These are phyloP conservation scores for Coniella vitis DNA, from an alignment of 2,329 filamentous ascomycete species.

Conservation along the genomic window DNA sequence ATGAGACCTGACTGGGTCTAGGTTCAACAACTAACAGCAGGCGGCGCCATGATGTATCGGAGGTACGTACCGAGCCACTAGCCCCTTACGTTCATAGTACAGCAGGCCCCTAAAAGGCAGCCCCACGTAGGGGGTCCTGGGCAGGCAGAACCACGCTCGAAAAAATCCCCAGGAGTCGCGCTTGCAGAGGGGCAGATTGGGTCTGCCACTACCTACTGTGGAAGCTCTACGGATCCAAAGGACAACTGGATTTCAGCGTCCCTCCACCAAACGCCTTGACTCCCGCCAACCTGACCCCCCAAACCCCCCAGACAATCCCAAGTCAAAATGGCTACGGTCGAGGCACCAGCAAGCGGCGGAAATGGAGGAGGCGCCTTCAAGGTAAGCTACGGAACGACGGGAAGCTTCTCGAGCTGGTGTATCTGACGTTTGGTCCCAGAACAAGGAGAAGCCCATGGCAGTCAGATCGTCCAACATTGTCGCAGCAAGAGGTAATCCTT, in stretches of 20 bases:
- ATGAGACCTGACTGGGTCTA: constrained; percentile 7
- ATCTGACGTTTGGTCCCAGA: constrained; percentile 37
- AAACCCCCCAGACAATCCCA: neutral
- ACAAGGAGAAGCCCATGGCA: constrained; percentile 98
- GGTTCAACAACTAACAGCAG: neutral
- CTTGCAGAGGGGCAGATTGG: constrained; percentile 2
- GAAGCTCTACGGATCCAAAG: constrained; percentile 2
- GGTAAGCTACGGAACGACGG: constrained; percentile 32
- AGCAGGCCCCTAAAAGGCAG: too few species aligned
- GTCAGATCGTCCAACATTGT: constrained; percentile 96
- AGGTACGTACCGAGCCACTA: neutral
- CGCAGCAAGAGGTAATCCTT: constrained; percentile 72
- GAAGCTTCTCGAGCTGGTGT: constrained; percentile 18
- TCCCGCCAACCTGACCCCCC: constrained; percentile 13
- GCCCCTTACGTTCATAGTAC: constrained; percentile 9
- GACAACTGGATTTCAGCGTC: constrained; percentile 5
- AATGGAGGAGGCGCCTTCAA: constrained; percentile 47
- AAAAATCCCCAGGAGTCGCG: constrained; percentile 7
- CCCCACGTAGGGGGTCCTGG: neutral
- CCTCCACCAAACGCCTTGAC: neutral
- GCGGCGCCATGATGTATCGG: neutral
- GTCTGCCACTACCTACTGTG: neutral
- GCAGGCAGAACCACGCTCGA: constrained; percentile 3
- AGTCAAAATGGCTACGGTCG: constrained; percentile 37
- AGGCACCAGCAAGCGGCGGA: constrained; percentile 34